A percentile compares a stretch with the other conserved stretches of the same genome.
Evolutionary conservation across 2,329 filamentous ascomycete species (phyloP).

Genomic region (Apiospora phragmitis): DNA sequence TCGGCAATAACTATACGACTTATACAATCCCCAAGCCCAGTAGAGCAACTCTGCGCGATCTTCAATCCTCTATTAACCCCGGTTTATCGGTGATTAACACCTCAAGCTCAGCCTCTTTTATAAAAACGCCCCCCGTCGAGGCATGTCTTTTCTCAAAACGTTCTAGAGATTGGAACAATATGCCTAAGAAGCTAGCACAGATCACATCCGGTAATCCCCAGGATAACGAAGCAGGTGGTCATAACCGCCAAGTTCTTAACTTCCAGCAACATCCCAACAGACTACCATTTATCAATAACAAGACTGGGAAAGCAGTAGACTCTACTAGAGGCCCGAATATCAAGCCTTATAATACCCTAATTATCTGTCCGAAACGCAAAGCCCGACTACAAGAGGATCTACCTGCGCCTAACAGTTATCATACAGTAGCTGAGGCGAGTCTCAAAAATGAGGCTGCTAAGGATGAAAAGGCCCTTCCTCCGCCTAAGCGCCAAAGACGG

Average conservation of each 20-base stretch:
- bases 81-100: too few relatives aligned
- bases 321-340: too few relatives aligned
- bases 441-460: background rate
- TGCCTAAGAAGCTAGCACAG: background rate
- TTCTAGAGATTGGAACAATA: background rate
- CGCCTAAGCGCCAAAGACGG: background rate
- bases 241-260: background rate
- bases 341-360: too few relatives aligned
- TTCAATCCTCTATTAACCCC: too few relatives aligned
- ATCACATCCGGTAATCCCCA: background rate
- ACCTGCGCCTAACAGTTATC: background rate
- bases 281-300: background rate
- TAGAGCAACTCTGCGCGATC: too few relatives aligned
- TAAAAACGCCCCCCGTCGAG: too few relatives aligned
- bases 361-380: background rate
- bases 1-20: too few relatives aligned
- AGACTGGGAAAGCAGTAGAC: too few relatives aligned
- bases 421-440: background rate
- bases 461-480: background rate
- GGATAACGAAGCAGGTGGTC: background rate
- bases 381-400: background rate
- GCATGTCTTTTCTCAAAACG: too few relatives aligned
- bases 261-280: background rate
- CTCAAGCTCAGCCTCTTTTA: too few relatives aligned
- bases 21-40: too few relatives aligned